A percentile compares a stretch with the other conserved stretches of the same genome.
Conservation (phyloP, 148 eudicot species). For the Simmondsia chinensis region DNA sequence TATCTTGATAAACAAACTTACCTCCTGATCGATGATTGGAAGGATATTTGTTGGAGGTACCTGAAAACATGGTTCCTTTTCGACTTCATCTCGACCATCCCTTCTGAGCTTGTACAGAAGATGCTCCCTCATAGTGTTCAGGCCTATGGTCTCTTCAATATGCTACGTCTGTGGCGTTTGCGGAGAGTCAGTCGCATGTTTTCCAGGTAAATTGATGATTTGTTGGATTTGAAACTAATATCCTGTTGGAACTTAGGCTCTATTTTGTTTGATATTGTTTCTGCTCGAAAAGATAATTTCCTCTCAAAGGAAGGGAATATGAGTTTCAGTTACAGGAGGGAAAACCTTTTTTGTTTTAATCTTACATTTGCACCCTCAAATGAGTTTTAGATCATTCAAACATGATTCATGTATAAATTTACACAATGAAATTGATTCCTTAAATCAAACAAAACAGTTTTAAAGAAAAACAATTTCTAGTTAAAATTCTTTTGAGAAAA, state of each 20-base stretch:
- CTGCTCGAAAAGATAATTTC: no score
- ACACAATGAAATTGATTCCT: no score
- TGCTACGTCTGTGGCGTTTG: constrained; percentile 90
- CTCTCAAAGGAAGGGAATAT: no score
- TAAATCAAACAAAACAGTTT: no score
- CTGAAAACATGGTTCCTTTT: constrained; percentile 46
- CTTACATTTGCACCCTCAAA: no score
- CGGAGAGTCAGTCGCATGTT: constrained; percentile 73
- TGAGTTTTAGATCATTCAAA: no score
- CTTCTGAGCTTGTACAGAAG: constrained; percentile 42
- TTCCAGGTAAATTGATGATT: constrained; percentile 39
- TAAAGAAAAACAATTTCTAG: no score
- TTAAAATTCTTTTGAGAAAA: no score
- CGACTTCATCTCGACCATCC: constrained; percentile 65
- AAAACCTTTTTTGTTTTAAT: no score
- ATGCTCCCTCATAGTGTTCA: constrained; percentile 29
- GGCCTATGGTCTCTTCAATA: constrained; percentile 53
- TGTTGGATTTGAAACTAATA: background rate
- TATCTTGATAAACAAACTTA: constrained; percentile 57
- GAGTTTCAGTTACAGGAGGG: background rate
- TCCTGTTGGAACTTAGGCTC: no score
- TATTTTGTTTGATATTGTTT: no score
- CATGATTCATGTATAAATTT: no score
- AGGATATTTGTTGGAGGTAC: constrained; percentile 53
- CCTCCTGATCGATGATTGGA: constrained; percentile 57